Percentiles rank a stretch among this genome's conserved stretches.
Conservation (phyloP, 306 rosid species). For the Sechiopsis laciniata region DNA sequence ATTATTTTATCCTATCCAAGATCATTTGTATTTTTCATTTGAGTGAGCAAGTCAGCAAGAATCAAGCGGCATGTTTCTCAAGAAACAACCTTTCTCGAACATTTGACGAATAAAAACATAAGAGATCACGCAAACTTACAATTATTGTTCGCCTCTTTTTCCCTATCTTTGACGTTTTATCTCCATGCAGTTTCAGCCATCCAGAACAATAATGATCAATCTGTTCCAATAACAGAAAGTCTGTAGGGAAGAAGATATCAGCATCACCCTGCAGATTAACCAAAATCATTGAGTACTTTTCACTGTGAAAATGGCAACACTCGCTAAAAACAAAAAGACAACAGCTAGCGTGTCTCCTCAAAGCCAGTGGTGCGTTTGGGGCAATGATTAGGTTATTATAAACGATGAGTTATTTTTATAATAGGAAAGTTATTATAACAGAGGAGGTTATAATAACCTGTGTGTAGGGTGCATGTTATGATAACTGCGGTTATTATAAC, state of each 20-base stretch:
- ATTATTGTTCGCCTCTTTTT: constrained; percentile 78
- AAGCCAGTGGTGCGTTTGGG: neutral
- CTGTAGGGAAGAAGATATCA: constrained; percentile 91
- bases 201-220: constrained; percentile 93
- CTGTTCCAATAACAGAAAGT: constrained; percentile 74
- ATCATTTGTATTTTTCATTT: neutral
- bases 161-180: constrained; percentile 53
- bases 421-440: no score
- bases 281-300: constrained; percentile 18
- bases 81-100: neutral
- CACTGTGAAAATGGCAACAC: neutral
- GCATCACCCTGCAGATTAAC: constrained; percentile 74
- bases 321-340: neutral
- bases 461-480: no score
- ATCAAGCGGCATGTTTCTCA: neutral
- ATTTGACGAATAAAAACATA: neutral
- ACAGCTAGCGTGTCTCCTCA: neutral
- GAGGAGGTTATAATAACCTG: no score
- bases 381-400: no score
- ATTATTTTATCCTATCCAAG: neutral
- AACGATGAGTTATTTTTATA: no score
- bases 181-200: constrained; percentile 48
- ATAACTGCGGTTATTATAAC: no score
- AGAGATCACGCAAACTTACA: constrained; percentile 37
- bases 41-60: neutral